Percentiles rank a stretch among this genome's conserved stretches.
These are phyloP conservation scores for Alliaria petiolata DNA, from an alignment of 345 rosid genomes.

Conservation along the genomic window DNA sequence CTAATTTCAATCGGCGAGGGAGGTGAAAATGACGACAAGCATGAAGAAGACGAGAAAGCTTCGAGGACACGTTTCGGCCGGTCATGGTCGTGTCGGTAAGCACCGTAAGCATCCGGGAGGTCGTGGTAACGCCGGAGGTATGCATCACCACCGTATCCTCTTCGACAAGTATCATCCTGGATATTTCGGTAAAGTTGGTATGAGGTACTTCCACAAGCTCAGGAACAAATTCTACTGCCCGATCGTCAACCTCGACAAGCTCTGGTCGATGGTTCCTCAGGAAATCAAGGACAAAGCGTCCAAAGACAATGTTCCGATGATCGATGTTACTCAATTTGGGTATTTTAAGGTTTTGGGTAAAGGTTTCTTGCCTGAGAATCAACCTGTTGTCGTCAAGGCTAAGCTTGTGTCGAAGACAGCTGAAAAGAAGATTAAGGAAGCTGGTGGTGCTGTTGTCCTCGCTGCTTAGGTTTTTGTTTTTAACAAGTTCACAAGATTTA, in stretches of 20 bases:
- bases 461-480: slow-evolving; percentile 35
- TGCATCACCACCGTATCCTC: too few species aligned
- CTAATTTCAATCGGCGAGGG: too few species aligned
- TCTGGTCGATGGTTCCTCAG: slow-evolving; percentile 53
- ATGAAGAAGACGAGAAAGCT: not conserved
- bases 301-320: slow-evolving; percentile 46
- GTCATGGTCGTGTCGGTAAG: too few species aligned
- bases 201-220: too few species aligned
- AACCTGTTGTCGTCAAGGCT: slow-evolving; percentile 56
- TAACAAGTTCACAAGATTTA: not conserved
- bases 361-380: slow-evolving; percentile 47
- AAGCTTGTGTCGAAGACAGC: slow-evolving; percentile 57
- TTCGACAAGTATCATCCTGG: too few species aligned
- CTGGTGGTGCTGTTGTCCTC: slow-evolving; percentile 58
- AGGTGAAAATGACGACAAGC: not conserved
- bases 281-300: slow-evolving; percentile 47
- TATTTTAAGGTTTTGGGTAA: slow-evolving; percentile 62
- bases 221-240: slow-evolving; percentile 59
- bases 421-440: slow-evolving; percentile 62
- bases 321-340: slow-evolving; percentile 48
- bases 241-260: slow-evolving; percentile 61
- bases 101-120: too few species aligned
- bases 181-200: too few species aligned
- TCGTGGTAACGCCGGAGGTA: too few species aligned
- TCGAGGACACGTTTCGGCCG: not conserved